A percentile compares a stretch with the other conserved stretches of the same genome.
These are phyloP conservation scores for Sphagnum tenellum DNA, from an alignment of 225 moss, liverwort and hornwort genomes.

Conservation along the genomic window DNA sequence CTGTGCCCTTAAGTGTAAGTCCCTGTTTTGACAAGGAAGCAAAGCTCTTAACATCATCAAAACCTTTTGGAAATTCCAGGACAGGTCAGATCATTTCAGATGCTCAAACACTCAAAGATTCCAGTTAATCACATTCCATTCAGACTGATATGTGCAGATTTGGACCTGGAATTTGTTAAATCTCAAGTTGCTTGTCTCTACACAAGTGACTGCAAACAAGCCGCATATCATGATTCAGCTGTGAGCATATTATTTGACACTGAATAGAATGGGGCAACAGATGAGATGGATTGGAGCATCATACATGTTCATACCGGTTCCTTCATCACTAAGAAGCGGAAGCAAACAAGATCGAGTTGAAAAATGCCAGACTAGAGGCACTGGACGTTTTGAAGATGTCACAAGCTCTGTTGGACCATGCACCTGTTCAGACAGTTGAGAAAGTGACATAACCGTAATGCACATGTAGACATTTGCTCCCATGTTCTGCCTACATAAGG, in stretches of 20 bases:
- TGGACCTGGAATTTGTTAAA: too few species aligned
- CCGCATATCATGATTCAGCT: not conserved
- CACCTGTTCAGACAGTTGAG: conserved; percentile 60
- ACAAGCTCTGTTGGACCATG: conserved; percentile 95
- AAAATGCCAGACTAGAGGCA: conserved; percentile 91
- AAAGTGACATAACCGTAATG: conserved; percentile 9
- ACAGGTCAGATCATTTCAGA: too few species aligned
- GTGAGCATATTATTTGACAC: too few species aligned
- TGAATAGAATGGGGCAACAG: too few species aligned
- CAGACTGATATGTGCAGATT: too few species aligned
- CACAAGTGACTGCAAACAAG: not conserved
- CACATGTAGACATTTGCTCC: too few species aligned
- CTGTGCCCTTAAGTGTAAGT: too few species aligned
- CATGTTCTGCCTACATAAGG: too few species aligned
- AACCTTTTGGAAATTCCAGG: not conserved
- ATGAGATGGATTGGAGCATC: conserved; percentile 10
- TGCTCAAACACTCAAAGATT: not conserved
- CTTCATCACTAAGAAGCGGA: conserved; percentile 76
- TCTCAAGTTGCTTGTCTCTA: not conserved
- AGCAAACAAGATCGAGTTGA: conserved; percentile 72
- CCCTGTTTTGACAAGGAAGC: not conserved
- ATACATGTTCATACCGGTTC: conserved; percentile 69
- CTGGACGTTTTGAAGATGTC: conserved; percentile 76
- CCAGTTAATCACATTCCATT: not conserved
- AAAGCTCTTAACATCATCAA: not conserved